Conservation (phyloP, 2,329 filamentous ascomycete genomes). For the Phyllosticta citribraziliensis region DNA sequence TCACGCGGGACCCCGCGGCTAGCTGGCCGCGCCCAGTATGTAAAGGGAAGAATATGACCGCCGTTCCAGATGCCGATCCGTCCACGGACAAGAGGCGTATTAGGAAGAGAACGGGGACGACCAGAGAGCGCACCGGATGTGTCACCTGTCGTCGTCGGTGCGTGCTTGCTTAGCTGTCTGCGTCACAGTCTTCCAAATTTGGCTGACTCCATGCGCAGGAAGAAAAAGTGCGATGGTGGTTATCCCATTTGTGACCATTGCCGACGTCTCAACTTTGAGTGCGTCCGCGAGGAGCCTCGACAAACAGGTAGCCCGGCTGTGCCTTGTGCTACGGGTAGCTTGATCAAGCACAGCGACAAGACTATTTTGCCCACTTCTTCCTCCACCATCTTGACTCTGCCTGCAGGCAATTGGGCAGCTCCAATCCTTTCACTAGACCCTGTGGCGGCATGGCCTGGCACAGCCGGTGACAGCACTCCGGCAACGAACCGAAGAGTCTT, state of each 20-base stretch:
- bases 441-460: background rate
- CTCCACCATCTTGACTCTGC: constrained; percentile 3
- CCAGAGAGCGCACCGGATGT: constrained; percentile 9
- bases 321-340: background rate
- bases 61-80: background rate
- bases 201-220: constrained; percentile 1
- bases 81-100: constrained; percentile 6
- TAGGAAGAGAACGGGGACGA: constrained; percentile 9
- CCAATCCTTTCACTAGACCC: constrained; percentile 8
- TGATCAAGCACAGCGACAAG: background rate
- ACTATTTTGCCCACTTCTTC: constrained; percentile 8
- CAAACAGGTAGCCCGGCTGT: background rate
- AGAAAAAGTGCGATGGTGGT: constrained; percentile 9
- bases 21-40: background rate
- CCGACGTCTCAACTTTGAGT: constrained; percentile 9
- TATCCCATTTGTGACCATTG: constrained; percentile 10
- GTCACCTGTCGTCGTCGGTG: constrained; percentile 10
- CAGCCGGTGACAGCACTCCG: constrained; percentile 1
- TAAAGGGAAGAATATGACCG: constrained; percentile 1
- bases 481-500: constrained; percentile 3
- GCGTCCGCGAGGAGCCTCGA: constrained; percentile 8
- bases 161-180: background rate
- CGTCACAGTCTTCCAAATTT: background rate
- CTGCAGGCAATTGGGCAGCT: constrained; percentile 4
- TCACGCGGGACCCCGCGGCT: background rate